Base-by-base conservation (phyloP, 208 protist genomes). In the Leishmania aethiopica region DNA sequence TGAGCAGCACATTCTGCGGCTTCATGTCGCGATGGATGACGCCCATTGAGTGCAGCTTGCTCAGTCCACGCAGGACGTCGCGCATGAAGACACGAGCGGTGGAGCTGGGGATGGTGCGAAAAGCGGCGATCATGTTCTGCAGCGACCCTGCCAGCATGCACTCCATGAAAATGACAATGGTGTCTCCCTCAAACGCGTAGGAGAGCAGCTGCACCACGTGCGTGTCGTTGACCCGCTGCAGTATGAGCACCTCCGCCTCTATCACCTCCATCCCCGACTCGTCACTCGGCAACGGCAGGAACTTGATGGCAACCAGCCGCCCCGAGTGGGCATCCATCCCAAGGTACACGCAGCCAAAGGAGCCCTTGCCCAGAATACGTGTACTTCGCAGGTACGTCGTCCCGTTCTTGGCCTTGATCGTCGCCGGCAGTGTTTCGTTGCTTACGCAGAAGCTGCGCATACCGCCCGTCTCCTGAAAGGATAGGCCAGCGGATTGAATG, bases 21-120 rank as follows among this genome's bases (percentile, higher is more conserved):
- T 98, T 98, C 53, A 98, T 91, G 80, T 98, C 96, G 55, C 95
- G 88, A 79, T 98, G 96, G 25, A 98, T 92, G 49, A 98, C 86
- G 32, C 90, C 91, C 77, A 91, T 90, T 0, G 89, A 90, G 80
- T 98, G 96, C 49, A 98, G 83, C 84, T 93, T 95, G 75, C 90
- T 86, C 25, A 98, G 77, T 25, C 95, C 95, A 37, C 90, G 91
- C 67, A 97, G 78, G 17, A 98, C 88, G 67, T 97, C 92, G 15
- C 95, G 92, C 79, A 96, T 94, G 76, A 96, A 98, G 8, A 94
- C 77, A 25, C 88, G 89, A 42, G 91, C 90, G 10, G 91, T 96
- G 47, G 84, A 51, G 76, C 78, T 88, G 7, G 94, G 94, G n/a
- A 98, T 90, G 57, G 84, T 88, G 72, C 84, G 75, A 71, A 98